Conservation (phyloP, 257 asterid species). For the Petunia secreta region DNA sequence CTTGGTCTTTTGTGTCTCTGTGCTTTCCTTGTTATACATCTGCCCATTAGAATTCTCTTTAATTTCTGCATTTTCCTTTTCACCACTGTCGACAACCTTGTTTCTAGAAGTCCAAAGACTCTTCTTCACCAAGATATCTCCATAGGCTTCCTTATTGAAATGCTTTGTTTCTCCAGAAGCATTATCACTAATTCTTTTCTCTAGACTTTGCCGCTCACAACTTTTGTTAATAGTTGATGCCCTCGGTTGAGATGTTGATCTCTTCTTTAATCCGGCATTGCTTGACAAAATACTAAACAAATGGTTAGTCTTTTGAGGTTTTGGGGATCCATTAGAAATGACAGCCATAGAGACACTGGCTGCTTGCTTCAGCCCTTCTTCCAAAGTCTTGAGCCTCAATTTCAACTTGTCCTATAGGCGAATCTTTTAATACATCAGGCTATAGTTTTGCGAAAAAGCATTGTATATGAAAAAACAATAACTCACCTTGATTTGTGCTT, state of each 20-base stretch:
- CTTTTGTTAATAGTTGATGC: constrained; percentile 45
- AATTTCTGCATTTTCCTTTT: constrained; percentile 65
- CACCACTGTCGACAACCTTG: constrained; percentile 52
- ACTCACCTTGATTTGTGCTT: constrained; percentile 81
- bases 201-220: constrained; percentile 36
- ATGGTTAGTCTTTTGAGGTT: constrained; percentile 48
- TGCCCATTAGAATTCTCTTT: constrained; percentile 42
- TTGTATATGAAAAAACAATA: background rate
- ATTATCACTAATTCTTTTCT: constrained; percentile 14
- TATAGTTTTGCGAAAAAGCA: too few relatives aligned
- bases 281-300: constrained; percentile 68
- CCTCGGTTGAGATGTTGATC: constrained; percentile 74
- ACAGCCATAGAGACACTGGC: constrained; percentile 31
- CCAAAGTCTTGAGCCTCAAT: constrained; percentile 83
- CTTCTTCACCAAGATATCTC: constrained; percentile 12
- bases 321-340: constrained; percentile 47
- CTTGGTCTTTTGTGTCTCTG: constrained; percentile 36
- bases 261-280: constrained; percentile 53
- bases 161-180: constrained; percentile 31
- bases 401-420: constrained; percentile 72
- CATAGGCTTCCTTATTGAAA: constrained; percentile 31
- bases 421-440: background rate
- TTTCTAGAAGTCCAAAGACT: constrained; percentile 66
- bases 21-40: constrained; percentile 34
- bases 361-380: constrained; percentile 63